Percentiles rank a stretch among this genome's conserved stretches.
Conservation (phyloP, 179 eudicot species). For the Drosera spatulata region DNA sequence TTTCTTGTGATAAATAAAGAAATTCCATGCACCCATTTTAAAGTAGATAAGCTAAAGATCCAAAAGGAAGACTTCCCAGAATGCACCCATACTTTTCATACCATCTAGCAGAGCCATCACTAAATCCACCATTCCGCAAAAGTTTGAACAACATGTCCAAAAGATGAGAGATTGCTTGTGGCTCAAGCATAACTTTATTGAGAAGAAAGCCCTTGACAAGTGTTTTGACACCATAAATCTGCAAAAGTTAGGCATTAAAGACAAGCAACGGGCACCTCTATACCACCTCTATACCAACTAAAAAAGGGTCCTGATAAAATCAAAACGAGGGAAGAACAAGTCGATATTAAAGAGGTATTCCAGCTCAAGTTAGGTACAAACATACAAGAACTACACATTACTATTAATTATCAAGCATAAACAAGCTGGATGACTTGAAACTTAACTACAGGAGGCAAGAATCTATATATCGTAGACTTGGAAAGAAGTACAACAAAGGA, state of each 20-base stretch:
- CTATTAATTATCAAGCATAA: no score
- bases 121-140: slow-evolving; percentile 39
- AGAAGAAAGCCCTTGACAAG: slow-evolving; percentile 69
- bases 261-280: not conserved
- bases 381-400: no score
- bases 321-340: not conserved
- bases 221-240: slow-evolving; percentile 79
- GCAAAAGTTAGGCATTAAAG: slow-evolving; percentile 8
- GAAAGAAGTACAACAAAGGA: no score
- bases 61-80: not conserved
- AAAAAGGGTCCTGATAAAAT: not conserved
- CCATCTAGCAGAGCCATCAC: slow-evolving; percentile 40
- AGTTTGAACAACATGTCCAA: slow-evolving; percentile 46
- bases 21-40: no score
- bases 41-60: no score
- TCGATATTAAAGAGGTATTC: no score
- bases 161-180: slow-evolving; percentile 35
- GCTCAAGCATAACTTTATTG: slow-evolving; percentile 31
- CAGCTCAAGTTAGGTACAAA: no score
- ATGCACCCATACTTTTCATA: slow-evolving; percentile 16
- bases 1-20: no score
- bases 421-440: no score
- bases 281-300: not conserved
- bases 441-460: no score
- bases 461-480: no score